Evolutionary conservation across 805 yeast species (phyloP), one percentile per base, ranked within the genome.

Genomic region (Sugiyamaella marilandica): DNA sequence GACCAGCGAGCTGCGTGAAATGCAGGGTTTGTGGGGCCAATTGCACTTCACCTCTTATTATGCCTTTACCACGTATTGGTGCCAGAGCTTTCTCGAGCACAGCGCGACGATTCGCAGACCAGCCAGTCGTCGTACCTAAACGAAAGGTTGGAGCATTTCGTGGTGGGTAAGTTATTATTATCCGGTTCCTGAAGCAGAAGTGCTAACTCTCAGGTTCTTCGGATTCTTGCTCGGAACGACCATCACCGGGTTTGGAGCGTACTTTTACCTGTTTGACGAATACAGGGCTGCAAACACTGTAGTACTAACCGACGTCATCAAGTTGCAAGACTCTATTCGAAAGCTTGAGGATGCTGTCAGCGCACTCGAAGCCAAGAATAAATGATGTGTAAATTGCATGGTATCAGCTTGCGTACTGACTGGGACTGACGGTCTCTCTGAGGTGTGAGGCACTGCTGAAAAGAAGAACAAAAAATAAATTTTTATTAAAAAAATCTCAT

Each of bases 181-280:
- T 31, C 2, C n/a, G 21, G 26, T 14, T 45, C 19, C n/a, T 31
- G 13, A 14, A n/a, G 29, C 29, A 16, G 43, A 4, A n/a, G 2
- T 2, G 8, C 21, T 32, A n/a, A 45, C 33, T 35, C 7, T 19
- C 41, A 72, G 75, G 4, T 73, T 88, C 57, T 72, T 87, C 51
- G 96, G 96, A 1, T 89, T 88, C 69, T 76, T 88, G 51, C 73
- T 83, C 31, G 96, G 96, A 44, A 85, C 84, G 36, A 74, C 88
- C 19, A 66, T 78, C 56, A 85, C 95, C 14, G 91, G 95, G 2
- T 78, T 78, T 51, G 86, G 81, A 7, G 82, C 91, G 13, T 88
- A 88, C 74, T 84, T 81, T 67, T 88, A 87, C 69, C 74, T 87
- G 59, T 69, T 87, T 54, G 94, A 87, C 63, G 86, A 85, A 68